Conservation (phyloP, 2,329 filamentous ascomycete species). For the Nannizzia gypsea region DNA sequence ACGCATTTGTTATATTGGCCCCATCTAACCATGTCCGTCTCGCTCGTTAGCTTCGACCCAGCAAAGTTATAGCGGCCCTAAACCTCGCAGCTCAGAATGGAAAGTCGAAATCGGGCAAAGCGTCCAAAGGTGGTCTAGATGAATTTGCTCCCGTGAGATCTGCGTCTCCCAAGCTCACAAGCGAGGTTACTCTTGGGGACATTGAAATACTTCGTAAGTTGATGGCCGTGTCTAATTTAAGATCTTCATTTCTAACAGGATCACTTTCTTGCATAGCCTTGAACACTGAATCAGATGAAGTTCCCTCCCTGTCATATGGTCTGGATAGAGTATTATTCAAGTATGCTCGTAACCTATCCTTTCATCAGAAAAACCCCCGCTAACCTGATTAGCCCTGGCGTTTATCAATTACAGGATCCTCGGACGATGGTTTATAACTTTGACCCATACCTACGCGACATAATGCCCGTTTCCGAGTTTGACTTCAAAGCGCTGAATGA, state of each 20-base stretch:
- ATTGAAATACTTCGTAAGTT: conserved; percentile 1
- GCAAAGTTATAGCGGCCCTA: not conserved
- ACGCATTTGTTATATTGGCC: not conserved
- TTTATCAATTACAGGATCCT: conserved; percentile 82
- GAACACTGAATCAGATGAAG: conserved; percentile 37
- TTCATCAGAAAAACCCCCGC: not conserved
- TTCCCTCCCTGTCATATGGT: conserved; percentile 58
- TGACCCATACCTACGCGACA: conserved; percentile 80
- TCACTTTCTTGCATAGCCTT: conserved; percentile 20
- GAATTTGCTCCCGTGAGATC: not conserved
- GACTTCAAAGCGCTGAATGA: conserved; percentile 76
- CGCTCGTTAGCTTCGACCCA: not conserved
- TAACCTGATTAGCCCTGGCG: conserved; percentile 47
- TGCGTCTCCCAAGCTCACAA: not conserved
- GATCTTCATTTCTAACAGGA: not conserved
- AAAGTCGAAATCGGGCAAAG: not conserved
- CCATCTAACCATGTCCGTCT: not conserved
- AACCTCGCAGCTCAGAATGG: not conserved
- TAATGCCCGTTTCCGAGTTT: conserved; percentile 89
- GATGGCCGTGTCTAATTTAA: not conserved
- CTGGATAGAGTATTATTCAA: conserved; percentile 92
- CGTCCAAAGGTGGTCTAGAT: not conserved
- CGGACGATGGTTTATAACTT: conserved; percentile 89
- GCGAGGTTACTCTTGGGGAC: not conserved
- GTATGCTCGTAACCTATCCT: conserved; percentile 25